Percentiles rank a stretch among this genome's conserved stretches.
Evolutionary conservation across 2,329 filamentous ascomycete genomes (phyloP).

Genomic region (Fusarium annulatum): DNA sequence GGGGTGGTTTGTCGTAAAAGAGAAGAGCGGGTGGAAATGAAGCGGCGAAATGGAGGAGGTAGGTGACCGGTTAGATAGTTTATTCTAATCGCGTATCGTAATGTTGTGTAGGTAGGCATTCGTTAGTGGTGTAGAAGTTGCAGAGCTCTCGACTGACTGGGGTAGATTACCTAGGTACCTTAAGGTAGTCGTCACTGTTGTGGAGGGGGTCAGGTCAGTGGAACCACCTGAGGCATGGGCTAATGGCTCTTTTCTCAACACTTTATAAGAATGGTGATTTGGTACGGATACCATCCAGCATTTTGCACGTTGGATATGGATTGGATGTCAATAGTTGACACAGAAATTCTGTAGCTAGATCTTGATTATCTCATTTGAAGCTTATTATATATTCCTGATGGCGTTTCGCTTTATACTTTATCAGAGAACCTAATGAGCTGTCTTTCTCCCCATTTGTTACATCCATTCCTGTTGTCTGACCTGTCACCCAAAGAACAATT

Average conservation of each 20-base stretch:
- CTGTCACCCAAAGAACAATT: background rate
- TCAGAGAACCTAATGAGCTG: background rate
- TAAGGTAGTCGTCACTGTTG: conserved; percentile 1
- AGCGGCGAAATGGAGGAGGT: conserved; percentile 15
- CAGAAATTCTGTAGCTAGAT: background rate
- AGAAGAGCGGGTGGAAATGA: conserved; percentile 16
- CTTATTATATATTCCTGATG: background rate
- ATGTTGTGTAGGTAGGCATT: background rate
- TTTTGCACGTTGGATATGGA: background rate
- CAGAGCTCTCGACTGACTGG: background rate
- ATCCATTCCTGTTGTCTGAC: background rate
- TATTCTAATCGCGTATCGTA: conserved; percentile 1
- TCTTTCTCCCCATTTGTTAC: background rate
- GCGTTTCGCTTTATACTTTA: background rate
- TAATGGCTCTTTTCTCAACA: background rate
- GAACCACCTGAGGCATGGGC: background rate
- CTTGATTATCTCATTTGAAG: background rate
- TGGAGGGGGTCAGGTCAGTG: conserved; percentile 12
- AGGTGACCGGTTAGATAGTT: background rate
- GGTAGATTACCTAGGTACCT: background rate
- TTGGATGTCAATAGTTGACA: background rate
- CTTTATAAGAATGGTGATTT: background rate
- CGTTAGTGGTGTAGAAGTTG: background rate
- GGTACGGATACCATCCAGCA: background rate
- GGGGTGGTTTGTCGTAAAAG: background rate